Base-by-base conservation (phyloP, 2,329 filamentous ascomycete genomes). In the Tolypocladium guangdongense region DNA sequence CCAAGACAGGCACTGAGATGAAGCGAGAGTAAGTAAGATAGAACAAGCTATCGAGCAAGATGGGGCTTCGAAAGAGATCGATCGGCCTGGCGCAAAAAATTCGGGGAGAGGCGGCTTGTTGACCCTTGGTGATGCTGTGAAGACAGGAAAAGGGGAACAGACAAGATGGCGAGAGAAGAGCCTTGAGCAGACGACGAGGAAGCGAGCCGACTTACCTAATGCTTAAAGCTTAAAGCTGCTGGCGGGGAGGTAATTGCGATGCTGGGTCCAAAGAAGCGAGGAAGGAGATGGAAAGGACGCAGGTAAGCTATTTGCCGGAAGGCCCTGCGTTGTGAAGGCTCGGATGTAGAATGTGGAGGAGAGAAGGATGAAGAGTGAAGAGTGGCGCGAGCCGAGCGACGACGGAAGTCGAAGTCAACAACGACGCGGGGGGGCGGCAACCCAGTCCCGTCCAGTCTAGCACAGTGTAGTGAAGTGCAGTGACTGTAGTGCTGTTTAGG, bases 1-100 rank as follows among this genome's bases (percentile, higher is more conserved):
- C 76, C 77, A 78, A 74, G 72, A 70, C 68, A 27, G 11, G 27
- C 43, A 68, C 66, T 71, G 71, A 70, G 66, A 74, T 74, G 72
- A 77, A 81, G 76, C 73, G 75, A 80, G 74, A 71, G 71, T 76
- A 75, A 77, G 73, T 75, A 77, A 76, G 74, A 80, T 78, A 74
- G 76, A 75, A 74, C 74, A 70, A 78, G 76, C 74, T 80, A 79
- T 75, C 72, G 69, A 78, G 76, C 78, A 80, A 81, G 73, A 76
- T 76, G 74, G 68, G 68, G 61, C 65, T 62, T 62, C 59, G 60
- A 64, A 64, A 65, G 63, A 66, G 64, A 65, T 64, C 55, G 56
- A 61, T 57, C 52, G 57, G 61, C 56, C 60, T 53, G 52, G 52
- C 24, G 18, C 51, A 56, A 55, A 56, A 60, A 56, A 56, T 46